Conservation (phyloP, 805 yeast genomes). For the Kodamaea hsintzibuensis region DNA sequence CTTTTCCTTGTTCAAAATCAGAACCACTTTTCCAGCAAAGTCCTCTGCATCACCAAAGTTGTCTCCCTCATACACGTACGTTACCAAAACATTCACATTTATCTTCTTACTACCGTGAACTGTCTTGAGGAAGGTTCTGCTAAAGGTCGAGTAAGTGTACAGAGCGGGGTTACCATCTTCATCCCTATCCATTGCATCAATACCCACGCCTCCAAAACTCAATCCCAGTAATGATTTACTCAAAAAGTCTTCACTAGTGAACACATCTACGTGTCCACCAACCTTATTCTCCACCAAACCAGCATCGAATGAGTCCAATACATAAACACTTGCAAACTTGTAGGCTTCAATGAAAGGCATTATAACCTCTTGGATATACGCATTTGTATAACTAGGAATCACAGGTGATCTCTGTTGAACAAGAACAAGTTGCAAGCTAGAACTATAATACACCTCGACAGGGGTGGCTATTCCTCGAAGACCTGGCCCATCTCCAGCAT, state of each 20-base stretch:
- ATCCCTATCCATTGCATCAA: background rate
- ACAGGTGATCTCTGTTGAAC: constrained; percentile 85
- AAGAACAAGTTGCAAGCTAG: constrained; percentile 46
- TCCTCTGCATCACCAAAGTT: constrained; percentile 69
- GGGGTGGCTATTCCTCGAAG: constrained; percentile 52
- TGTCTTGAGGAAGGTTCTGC: constrained; percentile 6
- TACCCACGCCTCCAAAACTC: constrained; percentile 14
- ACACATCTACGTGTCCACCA: constrained; percentile 26
- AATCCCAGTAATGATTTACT: constrained; percentile 31
- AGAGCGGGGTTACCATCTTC: constrained; percentile 12
- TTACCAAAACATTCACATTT: constrained; percentile 44
- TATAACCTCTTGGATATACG: constrained; percentile 53
- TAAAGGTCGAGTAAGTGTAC: constrained; percentile 10
- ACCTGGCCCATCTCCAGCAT: constrained; percentile 7
- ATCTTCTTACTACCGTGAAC: constrained; percentile 3
- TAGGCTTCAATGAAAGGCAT: constrained; percentile 46
- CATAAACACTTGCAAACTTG: constrained; percentile 47
- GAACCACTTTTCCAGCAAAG: constrained; percentile 42
- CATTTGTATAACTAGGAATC: constrained; percentile 57
- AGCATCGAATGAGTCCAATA: constrained; percentile 75
- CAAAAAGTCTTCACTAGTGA: constrained; percentile 32
- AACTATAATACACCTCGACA: constrained; percentile 61
- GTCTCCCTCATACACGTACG: constrained; percentile 87
- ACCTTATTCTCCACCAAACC: constrained; percentile 40
- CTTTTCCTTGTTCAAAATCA: constrained; percentile 23